phyloP scores from a whole-genome alignment of 257 asterid species.

The Rauvolfia tetraphylla region DNA sequence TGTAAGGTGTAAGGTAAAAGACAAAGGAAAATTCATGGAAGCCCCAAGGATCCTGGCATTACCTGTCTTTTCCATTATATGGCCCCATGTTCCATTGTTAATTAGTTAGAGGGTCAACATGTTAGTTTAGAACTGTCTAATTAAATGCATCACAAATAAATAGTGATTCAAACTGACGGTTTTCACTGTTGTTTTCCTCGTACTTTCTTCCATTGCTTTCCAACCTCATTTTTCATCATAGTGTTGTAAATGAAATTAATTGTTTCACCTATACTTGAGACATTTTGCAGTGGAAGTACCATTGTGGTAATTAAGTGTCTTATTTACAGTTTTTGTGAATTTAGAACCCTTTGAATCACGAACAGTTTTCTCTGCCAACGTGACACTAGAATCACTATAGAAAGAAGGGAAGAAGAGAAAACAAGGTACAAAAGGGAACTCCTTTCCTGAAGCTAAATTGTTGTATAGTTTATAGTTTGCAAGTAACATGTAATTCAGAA shows the following conservation, averaged over 20 bases:
- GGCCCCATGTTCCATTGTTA: not conserved
- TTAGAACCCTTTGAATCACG: not conserved
- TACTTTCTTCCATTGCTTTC: not conserved
- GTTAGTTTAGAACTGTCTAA: not conserved
- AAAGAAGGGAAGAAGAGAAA: not conserved
- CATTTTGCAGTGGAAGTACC: not conserved
- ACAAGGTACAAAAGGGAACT: not conserved
- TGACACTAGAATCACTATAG: not conserved
- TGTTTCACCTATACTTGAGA: not conserved
- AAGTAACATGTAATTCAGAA: not conserved
- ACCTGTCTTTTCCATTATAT: not conserved
- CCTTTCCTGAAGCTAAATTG: not conserved
- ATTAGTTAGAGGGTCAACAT: not conserved
- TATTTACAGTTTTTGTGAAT: not conserved
- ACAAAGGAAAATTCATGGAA: not conserved
- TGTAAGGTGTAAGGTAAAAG: not conserved
- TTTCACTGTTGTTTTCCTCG: not conserved
- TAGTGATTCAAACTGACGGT: not conserved
- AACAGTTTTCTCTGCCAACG: not conserved
- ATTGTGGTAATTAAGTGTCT: not conserved
- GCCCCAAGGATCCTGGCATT: not conserved
- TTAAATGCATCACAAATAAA: too few relatives aligned
- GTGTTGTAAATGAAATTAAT: not conserved
- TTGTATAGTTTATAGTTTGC: not conserved
- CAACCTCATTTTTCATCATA: not conserved